These are phyloP conservation scores for Lipomyces lipofer DNA, from an alignment of 805 yeast species.

Conservation along the genomic window DNA sequence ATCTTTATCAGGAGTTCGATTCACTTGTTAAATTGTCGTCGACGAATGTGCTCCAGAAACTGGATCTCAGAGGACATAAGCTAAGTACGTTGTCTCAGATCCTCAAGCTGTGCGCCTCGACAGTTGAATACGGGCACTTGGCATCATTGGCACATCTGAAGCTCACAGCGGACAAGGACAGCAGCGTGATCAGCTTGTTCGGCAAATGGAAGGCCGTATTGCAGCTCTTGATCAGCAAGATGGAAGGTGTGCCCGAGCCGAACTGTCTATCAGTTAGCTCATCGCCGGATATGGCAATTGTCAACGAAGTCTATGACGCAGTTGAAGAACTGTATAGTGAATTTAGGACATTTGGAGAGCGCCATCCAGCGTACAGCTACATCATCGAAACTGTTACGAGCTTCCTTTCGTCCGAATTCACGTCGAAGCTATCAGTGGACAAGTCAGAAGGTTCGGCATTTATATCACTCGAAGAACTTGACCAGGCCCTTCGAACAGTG, in stretches of 20 bases:
- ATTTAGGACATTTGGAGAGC: background rate
- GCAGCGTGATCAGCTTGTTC: background rate
- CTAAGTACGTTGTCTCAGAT: background rate
- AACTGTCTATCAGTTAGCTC: background rate
- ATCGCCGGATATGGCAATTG: background rate
- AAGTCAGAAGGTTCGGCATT: background rate
- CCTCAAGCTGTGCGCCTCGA: slow-evolving; percentile 2
- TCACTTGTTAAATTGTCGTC: slow-evolving; percentile 1
- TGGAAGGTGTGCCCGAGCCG: background rate
- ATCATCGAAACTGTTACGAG: background rate
- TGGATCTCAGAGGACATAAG: slow-evolving; percentile 6
- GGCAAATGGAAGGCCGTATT: background rate
- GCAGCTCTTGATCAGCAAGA: background rate
- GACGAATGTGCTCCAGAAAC: background rate
- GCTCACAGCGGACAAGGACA: slow-evolving; percentile 2
- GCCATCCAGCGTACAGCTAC: background rate
- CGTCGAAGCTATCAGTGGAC: background rate
- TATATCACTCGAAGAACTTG: slow-evolving; percentile 36
- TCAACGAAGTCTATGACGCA: background rate
- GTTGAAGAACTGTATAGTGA: background rate
- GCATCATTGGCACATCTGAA: slow-evolving; percentile 5
- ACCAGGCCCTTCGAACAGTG: slow-evolving; percentile 51
- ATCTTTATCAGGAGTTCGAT: background rate
- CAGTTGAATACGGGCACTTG: background rate
- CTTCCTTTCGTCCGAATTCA: background rate